These are phyloP conservation scores for Dryas alaskensis DNA, from an alignment of 306 rosid species.

Conservation along the genomic window DNA sequence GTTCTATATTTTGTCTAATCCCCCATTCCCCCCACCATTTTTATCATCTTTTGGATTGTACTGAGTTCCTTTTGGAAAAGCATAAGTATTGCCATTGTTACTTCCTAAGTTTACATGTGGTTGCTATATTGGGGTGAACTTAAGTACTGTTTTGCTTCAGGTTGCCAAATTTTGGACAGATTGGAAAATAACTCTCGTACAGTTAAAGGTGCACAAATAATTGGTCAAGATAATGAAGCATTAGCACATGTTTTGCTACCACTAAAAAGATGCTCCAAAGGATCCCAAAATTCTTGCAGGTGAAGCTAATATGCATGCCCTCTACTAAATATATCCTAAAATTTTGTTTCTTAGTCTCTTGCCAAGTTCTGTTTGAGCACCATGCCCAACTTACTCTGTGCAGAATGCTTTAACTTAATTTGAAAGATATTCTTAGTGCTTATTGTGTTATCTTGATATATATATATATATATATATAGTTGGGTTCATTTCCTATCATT, in stretches of 20 bases:
- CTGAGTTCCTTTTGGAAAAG: neutral
- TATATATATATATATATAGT: no score
- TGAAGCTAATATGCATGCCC: constrained; percentile 24
- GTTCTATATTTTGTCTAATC: no score
- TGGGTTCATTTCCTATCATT: neutral
- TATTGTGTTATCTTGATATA: no score
- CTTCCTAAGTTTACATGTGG: neutral
- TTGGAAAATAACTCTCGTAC: constrained; percentile 84
- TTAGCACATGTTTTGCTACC: constrained; percentile 62
- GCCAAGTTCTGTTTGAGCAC: neutral
- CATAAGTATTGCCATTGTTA: constrained; percentile 8
- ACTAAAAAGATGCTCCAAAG: constrained; percentile 63
- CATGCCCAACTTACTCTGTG: no score
- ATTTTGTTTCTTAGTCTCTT: neutral
- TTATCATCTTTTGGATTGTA: neutral
- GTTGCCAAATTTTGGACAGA: constrained; percentile 59
- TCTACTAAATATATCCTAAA: neutral
- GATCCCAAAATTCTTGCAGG: constrained; percentile 61
- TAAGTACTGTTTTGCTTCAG: constrained; percentile 34
- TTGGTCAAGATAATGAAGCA: constrained; percentile 80
- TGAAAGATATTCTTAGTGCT: no score
- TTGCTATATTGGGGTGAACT: neutral
- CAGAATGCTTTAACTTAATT: no score
- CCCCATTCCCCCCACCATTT: neutral
- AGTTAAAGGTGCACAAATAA: constrained; percentile 69